Conservation (phyloP, 2,329 filamentous ascomycete genomes). For the Aspergillus amoenus region DNA sequence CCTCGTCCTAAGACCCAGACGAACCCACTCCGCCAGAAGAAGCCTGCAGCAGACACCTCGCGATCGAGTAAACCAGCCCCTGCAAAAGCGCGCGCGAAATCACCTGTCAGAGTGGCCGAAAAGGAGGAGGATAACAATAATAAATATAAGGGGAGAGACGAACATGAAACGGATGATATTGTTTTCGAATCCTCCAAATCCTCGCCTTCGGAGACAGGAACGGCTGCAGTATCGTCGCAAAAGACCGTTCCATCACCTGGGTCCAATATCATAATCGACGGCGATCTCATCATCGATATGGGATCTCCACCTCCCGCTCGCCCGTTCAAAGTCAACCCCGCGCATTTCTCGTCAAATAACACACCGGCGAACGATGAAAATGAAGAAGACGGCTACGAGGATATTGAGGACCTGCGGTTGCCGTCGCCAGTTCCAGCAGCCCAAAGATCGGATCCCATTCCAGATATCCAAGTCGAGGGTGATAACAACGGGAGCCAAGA, state of each 20-base stretch:
- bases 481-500: conserved; percentile 23
- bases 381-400: conserved; percentile 39
- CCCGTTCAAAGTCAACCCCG: conserved; percentile 41
- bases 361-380: conserved; percentile 36
- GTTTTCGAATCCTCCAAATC: conserved; percentile 24
- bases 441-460: conserved; percentile 15
- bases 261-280: conserved; percentile 48
- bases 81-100: conserved; percentile 24
- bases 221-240: conserved; percentile 29
- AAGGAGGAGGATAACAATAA: neutral
- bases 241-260: conserved; percentile 35
- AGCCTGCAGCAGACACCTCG: conserved; percentile 21
- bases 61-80: conserved; percentile 17
- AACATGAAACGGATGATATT: conserved; percentile 23
- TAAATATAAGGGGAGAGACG: neutral
- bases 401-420: conserved; percentile 38
- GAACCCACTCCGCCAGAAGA: conserved; percentile 35
- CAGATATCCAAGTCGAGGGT: conserved; percentile 27
- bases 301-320: conserved; percentile 45
- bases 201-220: conserved; percentile 33
- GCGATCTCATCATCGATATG: conserved; percentile 50
- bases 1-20: conserved; percentile 29
- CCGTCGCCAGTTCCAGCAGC: conserved; percentile 36
- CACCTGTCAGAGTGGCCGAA: conserved; percentile 17
- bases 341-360: conserved; percentile 44